These are phyloP conservation scores for Hypoxylon sp. DNA, from an alignment of 2,329 filamentous ascomycete species.

Conservation along the genomic window DNA sequence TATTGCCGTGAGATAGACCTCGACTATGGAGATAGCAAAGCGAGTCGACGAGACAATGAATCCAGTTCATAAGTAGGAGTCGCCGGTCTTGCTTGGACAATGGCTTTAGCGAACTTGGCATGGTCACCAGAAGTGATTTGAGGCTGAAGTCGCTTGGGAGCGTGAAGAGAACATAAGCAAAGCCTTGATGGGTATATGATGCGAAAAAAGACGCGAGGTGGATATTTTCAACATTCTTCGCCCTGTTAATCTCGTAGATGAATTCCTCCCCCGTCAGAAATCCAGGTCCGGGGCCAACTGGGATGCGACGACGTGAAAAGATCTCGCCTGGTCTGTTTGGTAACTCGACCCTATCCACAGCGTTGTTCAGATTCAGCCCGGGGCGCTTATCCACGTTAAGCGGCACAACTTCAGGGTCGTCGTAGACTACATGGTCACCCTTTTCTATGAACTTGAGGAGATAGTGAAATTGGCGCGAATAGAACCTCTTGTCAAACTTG, in stretches of 20 bases:
- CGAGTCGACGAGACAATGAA: slow-evolving; percentile 78
- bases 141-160: slow-evolving; percentile 76
- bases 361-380: slow-evolving; percentile 55
- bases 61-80: slow-evolving; percentile 76
- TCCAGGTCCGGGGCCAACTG: slow-evolving; percentile 62
- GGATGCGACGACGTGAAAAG: slow-evolving; percentile 70
- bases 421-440: slow-evolving; percentile 73
- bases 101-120: slow-evolving; percentile 72
- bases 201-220: slow-evolving; percentile 79
- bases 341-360: slow-evolving; percentile 71
- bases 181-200: slow-evolving; percentile 75
- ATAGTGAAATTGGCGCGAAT: slow-evolving; percentile 77
- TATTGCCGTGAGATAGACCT: slow-evolving; percentile 74
- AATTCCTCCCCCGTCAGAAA: slow-evolving; percentile 67
- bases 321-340: slow-evolving; percentile 70
- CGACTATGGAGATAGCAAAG: slow-evolving; percentile 75
- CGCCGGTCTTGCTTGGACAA: slow-evolving; percentile 71
- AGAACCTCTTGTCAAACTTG: slow-evolving; percentile 76
- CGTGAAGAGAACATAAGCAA: slow-evolving; percentile 75
- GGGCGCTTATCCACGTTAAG: slow-evolving; percentile 74
- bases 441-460: slow-evolving; percentile 73
- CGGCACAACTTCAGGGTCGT: slow-evolving; percentile 76
- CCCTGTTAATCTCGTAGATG: slow-evolving; percentile 69
- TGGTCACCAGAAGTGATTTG: slow-evolving; percentile 74
- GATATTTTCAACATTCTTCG: slow-evolving; percentile 72